These are phyloP conservation scores for Phanerochaete sordida DNA, from an alignment of 768 basidiomycete genomes.

Conservation along the genomic window DNA sequence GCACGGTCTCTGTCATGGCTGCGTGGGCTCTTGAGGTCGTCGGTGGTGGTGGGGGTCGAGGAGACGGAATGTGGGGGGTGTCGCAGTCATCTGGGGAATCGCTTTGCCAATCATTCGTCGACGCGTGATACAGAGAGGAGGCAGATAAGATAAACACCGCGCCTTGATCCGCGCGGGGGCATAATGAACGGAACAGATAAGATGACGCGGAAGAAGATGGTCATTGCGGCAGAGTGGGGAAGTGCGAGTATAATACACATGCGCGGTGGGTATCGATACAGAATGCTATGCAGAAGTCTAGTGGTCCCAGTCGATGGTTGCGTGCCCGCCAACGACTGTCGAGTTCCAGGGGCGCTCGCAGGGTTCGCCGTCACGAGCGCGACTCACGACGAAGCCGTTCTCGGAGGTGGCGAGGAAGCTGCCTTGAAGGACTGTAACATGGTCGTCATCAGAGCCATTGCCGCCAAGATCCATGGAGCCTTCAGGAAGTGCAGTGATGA, in stretches of 20 bases:
- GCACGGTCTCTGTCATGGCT: slow-evolving; percentile 36
- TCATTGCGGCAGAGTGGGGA: neutral
- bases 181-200: too few relatives aligned
- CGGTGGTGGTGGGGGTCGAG: neutral
- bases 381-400: slow-evolving; percentile 12
- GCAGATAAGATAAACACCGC: too few relatives aligned
- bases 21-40: neutral
- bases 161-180: too few relatives aligned
- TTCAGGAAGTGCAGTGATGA: neutral
- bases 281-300: neutral
- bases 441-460: neutral
- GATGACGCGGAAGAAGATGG: too few relatives aligned
- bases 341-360: slow-evolving; percentile 6
- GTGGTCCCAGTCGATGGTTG: neutral
- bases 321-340: slow-evolving; percentile 2
- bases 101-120: too few relatives aligned
- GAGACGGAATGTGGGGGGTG: neutral
- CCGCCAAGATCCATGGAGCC: neutral
- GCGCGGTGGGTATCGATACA: neutral
- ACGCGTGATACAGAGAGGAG: too few relatives aligned
- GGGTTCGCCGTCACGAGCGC: neutral
- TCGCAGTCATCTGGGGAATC: neutral
- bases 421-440: neutral
- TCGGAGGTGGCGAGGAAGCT: slow-evolving; percentile 9
- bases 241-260: neutral